phyloP scores from a whole-genome alignment of 2,329 filamentous ascomycete genomes.

The Stachybotrys chartarum region DNA sequence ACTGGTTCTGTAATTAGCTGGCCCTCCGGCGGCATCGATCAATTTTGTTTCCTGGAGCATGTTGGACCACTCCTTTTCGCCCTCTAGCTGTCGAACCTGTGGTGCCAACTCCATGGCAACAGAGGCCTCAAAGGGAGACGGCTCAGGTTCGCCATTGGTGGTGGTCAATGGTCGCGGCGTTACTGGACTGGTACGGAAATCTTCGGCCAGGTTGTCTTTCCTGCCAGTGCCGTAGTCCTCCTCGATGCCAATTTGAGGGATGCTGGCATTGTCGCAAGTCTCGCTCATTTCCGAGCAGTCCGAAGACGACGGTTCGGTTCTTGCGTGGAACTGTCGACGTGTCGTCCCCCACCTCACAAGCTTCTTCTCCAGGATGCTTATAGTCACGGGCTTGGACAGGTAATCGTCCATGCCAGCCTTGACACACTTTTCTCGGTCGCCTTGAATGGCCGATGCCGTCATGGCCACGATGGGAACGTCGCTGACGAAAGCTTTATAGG shows the following conservation, averaged over 20 bases:
- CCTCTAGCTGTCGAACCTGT: slow-evolving; percentile 25
- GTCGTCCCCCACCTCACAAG: slow-evolving; percentile 58
- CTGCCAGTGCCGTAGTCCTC: slow-evolving; percentile 11
- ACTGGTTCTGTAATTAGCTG: slow-evolving; percentile 21
- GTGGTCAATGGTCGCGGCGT: slow-evolving; percentile 33
- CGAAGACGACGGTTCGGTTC: slow-evolving; percentile 22
- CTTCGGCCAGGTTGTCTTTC: slow-evolving; percentile 12
- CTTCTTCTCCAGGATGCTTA: slow-evolving; percentile 61
- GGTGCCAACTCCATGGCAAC: slow-evolving; percentile 21
- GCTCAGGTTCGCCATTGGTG: slow-evolving; percentile 27
- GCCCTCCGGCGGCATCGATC: slow-evolving; percentile 36
- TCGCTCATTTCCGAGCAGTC: slow-evolving; percentile 40
- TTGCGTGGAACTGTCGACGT: slow-evolving; percentile 14
- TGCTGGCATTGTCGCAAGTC: slow-evolving; percentile 33
- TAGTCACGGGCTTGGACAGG: slow-evolving; percentile 69
- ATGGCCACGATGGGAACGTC: slow-evolving; percentile 73
- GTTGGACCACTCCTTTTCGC: slow-evolving; percentile 32
- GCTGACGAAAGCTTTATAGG: slow-evolving; percentile 52
- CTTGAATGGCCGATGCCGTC: slow-evolving; percentile 85
- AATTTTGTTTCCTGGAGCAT: slow-evolving; percentile 39
- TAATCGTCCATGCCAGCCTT: slow-evolving; percentile 98
- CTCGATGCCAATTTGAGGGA: slow-evolving; percentile 28
- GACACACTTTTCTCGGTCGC: slow-evolving; percentile 88
- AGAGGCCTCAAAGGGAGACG: slow-evolving; percentile 33
- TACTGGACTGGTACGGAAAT: slow-evolving; percentile 21